phyloP scores from a whole-genome alignment of 768 basidiomycete species.

The Boletus rubescentipes region DNA sequence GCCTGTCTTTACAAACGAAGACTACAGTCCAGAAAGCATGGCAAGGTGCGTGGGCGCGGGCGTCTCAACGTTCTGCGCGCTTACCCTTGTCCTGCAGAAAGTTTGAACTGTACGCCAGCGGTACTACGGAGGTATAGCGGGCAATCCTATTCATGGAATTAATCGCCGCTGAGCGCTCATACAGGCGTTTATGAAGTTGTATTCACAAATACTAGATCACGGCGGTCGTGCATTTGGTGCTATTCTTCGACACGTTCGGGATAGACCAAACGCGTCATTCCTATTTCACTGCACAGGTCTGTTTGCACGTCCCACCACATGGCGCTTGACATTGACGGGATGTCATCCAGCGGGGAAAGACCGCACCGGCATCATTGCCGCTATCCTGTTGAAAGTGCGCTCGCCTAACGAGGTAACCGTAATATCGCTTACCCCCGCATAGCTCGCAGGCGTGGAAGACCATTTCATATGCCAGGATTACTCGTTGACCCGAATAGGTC shows the following conservation, averaged over 20 bases:
- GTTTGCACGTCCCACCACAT: background rate
- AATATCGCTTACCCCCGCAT: background rate
- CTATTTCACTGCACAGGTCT: conserved; percentile 78
- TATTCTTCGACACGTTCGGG: conserved; percentile 72
- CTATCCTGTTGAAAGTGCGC: conserved; percentile 65
- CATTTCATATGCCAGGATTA: conserved; percentile 70
- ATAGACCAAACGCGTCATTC: conserved; percentile 61
- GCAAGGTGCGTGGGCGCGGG: conserved; percentile 63
- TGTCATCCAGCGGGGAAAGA: conserved; percentile 67
- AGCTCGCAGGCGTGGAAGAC: conserved; percentile 75
- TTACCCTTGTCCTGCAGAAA: conserved; percentile 21
- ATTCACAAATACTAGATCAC: conserved; percentile 77
- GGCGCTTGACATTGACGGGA: background rate
- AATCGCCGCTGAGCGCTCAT: background rate
- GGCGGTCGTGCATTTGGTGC: conserved; percentile 66
- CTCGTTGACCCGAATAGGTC: conserved; percentile 72
- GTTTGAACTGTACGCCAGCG: conserved; percentile 71
- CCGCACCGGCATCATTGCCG: conserved; percentile 74
- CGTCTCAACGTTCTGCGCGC: background rate
- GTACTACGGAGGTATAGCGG: conserved; percentile 67
- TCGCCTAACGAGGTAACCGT: background rate
- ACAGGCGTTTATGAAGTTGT: conserved; percentile 79
- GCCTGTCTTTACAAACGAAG: conserved; percentile 67
- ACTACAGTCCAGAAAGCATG: conserved; percentile 84
- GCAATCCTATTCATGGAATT: background rate